Evolutionary conservation across 257 asterid species (phyloP), one percentile per base, ranked within the genome.

Genomic region (Handroanthus guayacan): DNA sequence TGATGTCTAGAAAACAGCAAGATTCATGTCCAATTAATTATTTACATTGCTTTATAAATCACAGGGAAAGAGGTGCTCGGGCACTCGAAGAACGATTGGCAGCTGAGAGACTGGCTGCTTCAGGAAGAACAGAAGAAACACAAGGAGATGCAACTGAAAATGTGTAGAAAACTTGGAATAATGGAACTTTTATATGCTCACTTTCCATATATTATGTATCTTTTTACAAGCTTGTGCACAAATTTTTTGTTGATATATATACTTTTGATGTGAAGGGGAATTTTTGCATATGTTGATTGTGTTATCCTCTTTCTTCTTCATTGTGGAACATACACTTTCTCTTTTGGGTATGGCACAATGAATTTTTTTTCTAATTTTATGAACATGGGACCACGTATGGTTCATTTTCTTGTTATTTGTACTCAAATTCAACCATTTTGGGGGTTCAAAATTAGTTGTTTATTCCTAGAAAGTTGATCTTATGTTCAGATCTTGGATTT

Each of bases 41-140:
- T 41, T 50, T 25, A 13, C 3, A 37, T 47, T 69, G 36, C 39
- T 69, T 50, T 70, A 13, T 51, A 4, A 72, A 73, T 71, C 82
- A 78, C 88, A 94, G 98, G 92, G 97, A 92, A 87, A 89, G 94
- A 84, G 98, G 97, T 64, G 97, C 96, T 45, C 90, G 98, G 38
- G 98, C 97, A 44, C 91, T 94, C 2, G 97, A 94, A 84, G 98
- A 94, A 87, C 88, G 97, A 86, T 78, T 89, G 84, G 96, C 95
- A 45, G 85, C 97, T 14, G 96, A 94, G 86, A 86, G 85, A 80
- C 75, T 90, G 80, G 87, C 83, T 69, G 81, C 93, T 75, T 84
- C 84, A 11, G 90, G 80, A 63, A 90, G 51, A 82, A 71, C 85
- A 1, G 90, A 81, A 69, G 97, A 84, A 52, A 68, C 87, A 13